Percentiles rank a stretch among this genome's conserved stretches.
phyloP scores from a whole-genome alignment of 1,139 yeast genomes.

The Protomyces arabidopsidicola region DNA sequence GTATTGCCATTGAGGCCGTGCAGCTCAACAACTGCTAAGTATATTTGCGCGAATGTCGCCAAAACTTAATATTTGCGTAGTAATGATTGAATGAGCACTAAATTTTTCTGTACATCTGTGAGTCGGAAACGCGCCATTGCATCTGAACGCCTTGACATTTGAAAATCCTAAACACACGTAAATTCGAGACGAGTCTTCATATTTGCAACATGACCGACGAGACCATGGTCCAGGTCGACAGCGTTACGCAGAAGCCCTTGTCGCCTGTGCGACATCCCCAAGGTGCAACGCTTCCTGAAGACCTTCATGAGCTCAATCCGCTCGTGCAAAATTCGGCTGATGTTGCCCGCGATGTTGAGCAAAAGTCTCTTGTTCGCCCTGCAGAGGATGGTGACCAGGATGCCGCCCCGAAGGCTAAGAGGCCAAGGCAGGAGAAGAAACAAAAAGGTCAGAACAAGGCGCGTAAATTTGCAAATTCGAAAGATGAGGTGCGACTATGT shows the following conservation, averaged over 20 bases:
- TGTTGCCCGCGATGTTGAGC: conserved; percentile 4
- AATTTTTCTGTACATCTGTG: too few species aligned
- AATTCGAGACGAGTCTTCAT: too few species aligned
- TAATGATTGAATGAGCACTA: background rate
- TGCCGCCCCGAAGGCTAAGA: background rate
- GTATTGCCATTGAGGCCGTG: conserved; percentile 49
- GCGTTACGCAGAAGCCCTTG: too few species aligned
- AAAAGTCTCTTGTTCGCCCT: background rate
- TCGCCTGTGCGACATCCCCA: too few species aligned
- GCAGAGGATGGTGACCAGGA: background rate
- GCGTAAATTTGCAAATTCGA: conserved; percentile 20
- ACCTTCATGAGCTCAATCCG: conserved; percentile 1
- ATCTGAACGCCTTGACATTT: too few species aligned
- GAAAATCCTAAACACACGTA: too few species aligned
- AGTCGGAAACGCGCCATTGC: too few species aligned
- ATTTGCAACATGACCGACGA: too few species aligned
- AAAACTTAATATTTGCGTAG: background rate
- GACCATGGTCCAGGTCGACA: too few species aligned
- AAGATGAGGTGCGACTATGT: conserved; percentile 27
- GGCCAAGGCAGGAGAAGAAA: conserved; percentile 10
- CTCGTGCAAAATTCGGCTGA: conserved; percentile 6
- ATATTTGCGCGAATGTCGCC: background rate
- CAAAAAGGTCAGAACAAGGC: conserved; percentile 30
- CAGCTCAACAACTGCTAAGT: conserved; percentile 25
- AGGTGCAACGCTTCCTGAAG: conserved; percentile 4